These are phyloP conservation scores for Theobroma grandiflorum DNA, from an alignment of 441 rosid species.

Conservation along the genomic window DNA sequence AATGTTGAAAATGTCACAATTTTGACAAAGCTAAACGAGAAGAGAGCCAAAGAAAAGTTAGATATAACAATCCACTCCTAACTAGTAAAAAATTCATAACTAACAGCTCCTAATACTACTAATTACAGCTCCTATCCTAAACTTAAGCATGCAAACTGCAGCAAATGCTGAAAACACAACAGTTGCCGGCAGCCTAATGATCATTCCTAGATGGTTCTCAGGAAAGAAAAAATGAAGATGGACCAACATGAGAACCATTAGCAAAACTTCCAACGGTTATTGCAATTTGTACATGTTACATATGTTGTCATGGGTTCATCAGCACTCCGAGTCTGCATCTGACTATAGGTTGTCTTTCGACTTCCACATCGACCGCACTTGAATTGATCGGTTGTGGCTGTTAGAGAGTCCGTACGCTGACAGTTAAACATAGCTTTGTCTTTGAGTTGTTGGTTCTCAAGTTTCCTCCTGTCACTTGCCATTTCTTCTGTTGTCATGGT, in stretches of 20 bases:
- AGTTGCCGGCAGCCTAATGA: not conserved
- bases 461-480: slow-evolving; percentile 49
- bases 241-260: slow-evolving; percentile 5
- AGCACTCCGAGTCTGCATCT: slow-evolving; percentile 49
- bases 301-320: slow-evolving; percentile 55
- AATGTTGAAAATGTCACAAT: not conserved
- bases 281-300: slow-evolving; percentile 47
- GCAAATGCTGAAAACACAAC: not conserved
- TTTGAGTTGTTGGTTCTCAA: slow-evolving; percentile 32
- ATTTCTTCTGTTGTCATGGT: slow-evolving; percentile 43
- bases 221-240: not conserved
- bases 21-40: not conserved
- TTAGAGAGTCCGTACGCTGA: slow-evolving; percentile 25
- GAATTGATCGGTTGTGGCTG: slow-evolving; percentile 48
- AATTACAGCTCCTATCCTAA: not conserved
- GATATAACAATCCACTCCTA: not conserved
- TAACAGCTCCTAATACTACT: not conserved
- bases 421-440: slow-evolving; percentile 37
- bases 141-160: not conserved
- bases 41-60: not conserved
- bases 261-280: slow-evolving; percentile 46
- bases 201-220: not conserved
- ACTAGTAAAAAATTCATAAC: not conserved
- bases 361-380: slow-evolving; percentile 44
- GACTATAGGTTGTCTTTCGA: slow-evolving; percentile 39